These are phyloP conservation scores for Pseudohalonectria lignicola DNA, from an alignment of 2,329 filamentous ascomycete species.

Conservation along the genomic window DNA sequence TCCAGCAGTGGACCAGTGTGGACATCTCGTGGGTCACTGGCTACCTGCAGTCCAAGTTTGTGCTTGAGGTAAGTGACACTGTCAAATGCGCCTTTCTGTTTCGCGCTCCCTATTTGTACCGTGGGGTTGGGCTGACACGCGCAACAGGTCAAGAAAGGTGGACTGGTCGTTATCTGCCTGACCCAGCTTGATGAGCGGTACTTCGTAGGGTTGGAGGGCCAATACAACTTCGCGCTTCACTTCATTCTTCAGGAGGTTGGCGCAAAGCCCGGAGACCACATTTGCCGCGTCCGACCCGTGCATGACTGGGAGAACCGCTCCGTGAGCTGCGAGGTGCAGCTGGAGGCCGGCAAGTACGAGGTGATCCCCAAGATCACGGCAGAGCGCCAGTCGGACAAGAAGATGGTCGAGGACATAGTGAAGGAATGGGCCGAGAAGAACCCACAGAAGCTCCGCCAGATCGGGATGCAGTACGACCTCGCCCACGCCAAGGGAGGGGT, in stretches of 20 bases:
- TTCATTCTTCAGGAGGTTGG: slow-evolving; percentile 27
- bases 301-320: slow-evolving; percentile 42
- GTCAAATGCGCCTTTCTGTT: no score
- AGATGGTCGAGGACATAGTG: slow-evolving; percentile 49
- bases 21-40: slow-evolving; percentile 32
- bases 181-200: slow-evolving; percentile 34
- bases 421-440: slow-evolving; percentile 27
- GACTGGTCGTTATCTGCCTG: slow-evolving; percentile 30
- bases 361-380: slow-evolving; percentile 61
- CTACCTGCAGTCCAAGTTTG: slow-evolving; percentile 31
- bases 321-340: slow-evolving; percentile 59
- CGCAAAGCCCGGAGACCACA: slow-evolving; percentile 15
- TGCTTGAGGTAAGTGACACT: slow-evolving; percentile 17
- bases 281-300: slow-evolving; percentile 21
- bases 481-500: slow-evolving; percentile 31
- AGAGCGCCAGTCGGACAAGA: slow-evolving; percentile 24
- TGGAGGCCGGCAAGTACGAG: slow-evolving; percentile 57
- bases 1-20: slow-evolving; percentile 31
- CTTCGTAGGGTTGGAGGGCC: slow-evolving; percentile 30
- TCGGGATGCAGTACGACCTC: slow-evolving; percentile 49
- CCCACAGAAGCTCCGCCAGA: slow-evolving; percentile 53
- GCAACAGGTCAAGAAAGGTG: slow-evolving; percentile 21
- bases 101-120: neutral
- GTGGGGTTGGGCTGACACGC: neutral
- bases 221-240: slow-evolving; percentile 29